phyloP scores from a whole-genome alignment of 75 land plant genomes.

The Isoetes taiwanensis region DNA sequence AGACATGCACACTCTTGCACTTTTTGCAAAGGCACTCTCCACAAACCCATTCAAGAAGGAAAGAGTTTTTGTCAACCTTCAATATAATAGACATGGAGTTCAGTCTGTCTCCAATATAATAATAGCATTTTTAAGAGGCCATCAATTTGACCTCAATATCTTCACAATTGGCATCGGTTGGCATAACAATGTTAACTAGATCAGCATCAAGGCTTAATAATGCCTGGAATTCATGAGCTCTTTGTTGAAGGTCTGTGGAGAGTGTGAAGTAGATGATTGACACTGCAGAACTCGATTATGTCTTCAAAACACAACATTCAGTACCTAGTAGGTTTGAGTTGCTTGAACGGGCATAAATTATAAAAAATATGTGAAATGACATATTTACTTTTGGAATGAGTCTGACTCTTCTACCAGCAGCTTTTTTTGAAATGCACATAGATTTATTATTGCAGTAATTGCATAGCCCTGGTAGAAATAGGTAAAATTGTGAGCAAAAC shows the following conservation, averaged over 20 bases:
- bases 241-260: conserved; percentile 92
- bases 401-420: conserved; percentile 63
- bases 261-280: conserved; percentile 71
- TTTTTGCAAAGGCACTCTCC: conserved; percentile 53
- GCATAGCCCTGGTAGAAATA: conserved; percentile 67
- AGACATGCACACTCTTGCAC: conserved; percentile 70
- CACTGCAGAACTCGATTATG: conserved; percentile 43
- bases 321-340: too few species aligned
- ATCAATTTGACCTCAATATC: conserved; percentile 82
- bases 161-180: conserved; percentile 84
- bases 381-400: conserved; percentile 87
- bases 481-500: too few species aligned
- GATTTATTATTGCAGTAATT: conserved; percentile 72
- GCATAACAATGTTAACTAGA: conserved; percentile 51
- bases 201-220: conserved; percentile 42
- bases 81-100: too few species aligned
- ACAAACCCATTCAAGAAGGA: conserved; percentile 62
- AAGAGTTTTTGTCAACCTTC: conserved; percentile 68
- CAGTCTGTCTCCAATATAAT: too few species aligned
- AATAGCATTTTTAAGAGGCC: background rate
- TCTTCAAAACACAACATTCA: too few species aligned
- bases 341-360: too few species aligned
- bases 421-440: conserved; percentile 78
- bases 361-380: too few species aligned
- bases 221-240: conserved; percentile 90